Conservation (phyloP, 2,329 filamentous ascomycete genomes). For the Colletotrichum coccodes region DNA sequence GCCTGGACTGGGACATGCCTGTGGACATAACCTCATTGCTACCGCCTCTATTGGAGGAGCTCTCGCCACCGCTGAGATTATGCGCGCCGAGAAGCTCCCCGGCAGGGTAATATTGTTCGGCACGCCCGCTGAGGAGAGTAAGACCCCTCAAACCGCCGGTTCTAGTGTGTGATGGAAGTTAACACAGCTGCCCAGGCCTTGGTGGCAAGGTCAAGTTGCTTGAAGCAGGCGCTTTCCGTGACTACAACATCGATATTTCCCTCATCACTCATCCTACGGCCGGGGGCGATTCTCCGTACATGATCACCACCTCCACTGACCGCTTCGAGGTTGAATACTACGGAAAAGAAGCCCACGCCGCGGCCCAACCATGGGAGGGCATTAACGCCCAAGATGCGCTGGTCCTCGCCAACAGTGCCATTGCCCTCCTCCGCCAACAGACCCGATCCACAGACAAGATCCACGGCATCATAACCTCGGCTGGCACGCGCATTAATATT, state of each 20-base stretch:
- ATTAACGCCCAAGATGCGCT: constrained; percentile 61
- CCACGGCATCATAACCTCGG: constrained; percentile 57
- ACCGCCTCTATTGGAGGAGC: constrained; percentile 56
- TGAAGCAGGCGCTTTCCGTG: constrained; percentile 50
- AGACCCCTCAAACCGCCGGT: background rate
- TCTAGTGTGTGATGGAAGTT: background rate
- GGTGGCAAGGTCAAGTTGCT: constrained; percentile 59
- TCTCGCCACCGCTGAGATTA: constrained; percentile 56
- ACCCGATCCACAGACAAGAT: constrained; percentile 58
- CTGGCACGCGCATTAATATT: constrained; percentile 52
- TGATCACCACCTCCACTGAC: constrained; percentile 29
- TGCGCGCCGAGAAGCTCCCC: constrained; percentile 51
- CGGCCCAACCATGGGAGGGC: constrained; percentile 59
- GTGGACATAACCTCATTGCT: constrained; percentile 54
- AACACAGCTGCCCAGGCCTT: constrained; percentile 42
- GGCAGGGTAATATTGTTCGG: constrained; percentile 59
- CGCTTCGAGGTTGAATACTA: constrained; percentile 49
- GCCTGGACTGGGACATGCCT: constrained; percentile 48
- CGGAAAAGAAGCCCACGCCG: constrained; percentile 57
- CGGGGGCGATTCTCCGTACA: constrained; percentile 19
- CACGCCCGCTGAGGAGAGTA: constrained; percentile 61
- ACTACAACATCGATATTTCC: constrained; percentile 42
- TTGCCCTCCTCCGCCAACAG: constrained; percentile 61
- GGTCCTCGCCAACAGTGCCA: constrained; percentile 50
- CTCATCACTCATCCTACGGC: constrained; percentile 42